Evolutionary conservation across 352 stramenopile species (phyloP).

Genomic region (Aphanomyces euteiches): DNA sequence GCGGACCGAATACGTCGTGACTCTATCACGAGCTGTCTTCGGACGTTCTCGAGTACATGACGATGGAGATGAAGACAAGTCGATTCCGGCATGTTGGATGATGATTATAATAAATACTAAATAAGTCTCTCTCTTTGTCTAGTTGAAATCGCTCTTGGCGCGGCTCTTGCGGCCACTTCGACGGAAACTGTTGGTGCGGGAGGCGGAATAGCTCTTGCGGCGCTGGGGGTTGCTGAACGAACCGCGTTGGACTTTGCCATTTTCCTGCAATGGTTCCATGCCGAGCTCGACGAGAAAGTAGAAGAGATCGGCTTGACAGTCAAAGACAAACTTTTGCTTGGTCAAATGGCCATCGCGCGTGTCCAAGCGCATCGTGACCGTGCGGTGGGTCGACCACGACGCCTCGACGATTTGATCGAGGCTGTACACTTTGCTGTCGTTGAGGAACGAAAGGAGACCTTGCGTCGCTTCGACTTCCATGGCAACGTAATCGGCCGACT

Average conservation of each 20-base stretch:
- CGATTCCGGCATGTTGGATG: too few relatives aligned
- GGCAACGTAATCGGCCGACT: constrained; percentile 7
- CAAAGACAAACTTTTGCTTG: constrained; percentile 28
- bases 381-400: constrained; percentile 22
- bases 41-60: too few relatives aligned
- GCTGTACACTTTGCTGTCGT: constrained; percentile 20
- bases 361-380: constrained; percentile 14
- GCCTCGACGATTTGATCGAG: constrained; percentile 28
- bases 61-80: too few relatives aligned
- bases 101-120: too few relatives aligned
- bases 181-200: not conserved
- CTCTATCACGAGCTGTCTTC: too few relatives aligned
- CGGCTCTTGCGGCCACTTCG: constrained; percentile 3
- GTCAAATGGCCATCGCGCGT: constrained; percentile 5
- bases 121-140: too few relatives aligned
- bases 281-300: constrained; percentile 30
- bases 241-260: constrained; percentile 17
- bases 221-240: constrained; percentile 13
- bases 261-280: constrained; percentile 18
- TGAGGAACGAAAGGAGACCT: constrained; percentile 9
- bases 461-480: constrained; percentile 26
- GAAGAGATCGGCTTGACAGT: constrained; percentile 29
- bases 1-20: too few relatives aligned
- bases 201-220: constrained; percentile 9
- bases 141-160: constrained; percentile 7